Evolutionary conservation across 768 basidiomycete genomes (phyloP), one percentile per base, ranked within the genome.

Genomic region (Hericium erinaceus): DNA sequence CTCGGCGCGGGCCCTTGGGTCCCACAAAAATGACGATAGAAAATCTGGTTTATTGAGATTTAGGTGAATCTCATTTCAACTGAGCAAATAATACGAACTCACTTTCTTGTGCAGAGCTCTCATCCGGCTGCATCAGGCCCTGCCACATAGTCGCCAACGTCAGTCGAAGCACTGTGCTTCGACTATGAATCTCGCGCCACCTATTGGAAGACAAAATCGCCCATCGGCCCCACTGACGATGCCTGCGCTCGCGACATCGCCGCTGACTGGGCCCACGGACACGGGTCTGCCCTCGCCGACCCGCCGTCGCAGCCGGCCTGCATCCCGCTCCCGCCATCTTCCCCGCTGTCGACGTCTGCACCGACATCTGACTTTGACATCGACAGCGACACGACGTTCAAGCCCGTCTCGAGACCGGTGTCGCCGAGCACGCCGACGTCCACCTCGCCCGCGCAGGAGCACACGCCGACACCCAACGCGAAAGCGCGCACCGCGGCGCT

Each of bases 401-500:
- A 12, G 18, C 40, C 6, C 15, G 12, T 18, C 38, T 33, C 70
- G 57, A 22, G 22, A 22, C 22, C 22, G 22, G 22, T 22, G 22
- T 22, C 22, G 22, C 52, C 64, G 51, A 39, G 61, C 56, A 50
- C 62, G 56, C 70, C 65, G 4, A 68, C 67, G 2, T 59, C 59
- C 16, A 61, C 67, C 28, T 54, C 60, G 20, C 63, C 62, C 0
- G 58, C 66, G 13, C 71, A 70, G 6, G 57, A 65, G 38, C 71
- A 70, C 0, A 73, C 73, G 1, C 53, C 66, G 37, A 61, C 70
- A 3, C 60, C 75, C 7, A 67, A 73, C 54, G 52, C 64, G 0
- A 67, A 71, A 55, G 52, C 66, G 39, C 87, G 82, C 66, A 74
- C 86, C 2, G 77, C 77, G 15, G 72, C 75, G 63, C 73, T 87